Evolutionary conservation across 2,329 filamentous ascomycete genomes (phyloP).

Genomic region (Aspergillus clavatus): DNA sequence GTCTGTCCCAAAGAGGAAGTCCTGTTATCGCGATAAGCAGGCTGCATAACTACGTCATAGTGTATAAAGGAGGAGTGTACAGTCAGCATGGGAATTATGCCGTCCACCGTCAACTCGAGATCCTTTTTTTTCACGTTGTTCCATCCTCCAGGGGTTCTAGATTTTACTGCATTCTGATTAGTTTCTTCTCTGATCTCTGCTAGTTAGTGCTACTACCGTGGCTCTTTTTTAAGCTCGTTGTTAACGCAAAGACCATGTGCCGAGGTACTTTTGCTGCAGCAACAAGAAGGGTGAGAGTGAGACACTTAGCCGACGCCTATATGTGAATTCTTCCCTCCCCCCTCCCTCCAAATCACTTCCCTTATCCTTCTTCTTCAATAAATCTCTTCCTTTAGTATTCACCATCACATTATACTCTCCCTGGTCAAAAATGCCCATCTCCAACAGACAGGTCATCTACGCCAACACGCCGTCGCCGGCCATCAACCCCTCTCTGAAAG

Average conservation of each 20-base stretch:
- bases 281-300: background rate
- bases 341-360: no score
- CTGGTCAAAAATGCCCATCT: slow-evolving; percentile 17
- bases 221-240: no score
- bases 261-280: background rate
- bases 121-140: no score
- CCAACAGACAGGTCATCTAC: slow-evolving; percentile 36
- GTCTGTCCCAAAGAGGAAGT: background rate
- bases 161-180: no score
- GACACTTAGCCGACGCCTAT: background rate
- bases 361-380: background rate
- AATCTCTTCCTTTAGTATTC: slow-evolving; percentile 2
- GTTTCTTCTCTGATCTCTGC: background rate
- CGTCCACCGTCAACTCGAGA: no score
- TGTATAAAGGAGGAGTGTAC: background rate
- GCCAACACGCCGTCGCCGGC: slow-evolving; percentile 30
- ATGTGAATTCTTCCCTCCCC: background rate
- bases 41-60: background rate
- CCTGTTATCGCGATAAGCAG: background rate
- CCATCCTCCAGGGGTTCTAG: no score
- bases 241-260: background rate
- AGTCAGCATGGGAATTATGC: background rate
- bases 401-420: background rate
- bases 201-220: no score
- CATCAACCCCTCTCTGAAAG: slow-evolving; percentile 33